phyloP scores from a whole-genome alignment of 768 basidiomycete genomes.

The Termitomyces sp. region DNA sequence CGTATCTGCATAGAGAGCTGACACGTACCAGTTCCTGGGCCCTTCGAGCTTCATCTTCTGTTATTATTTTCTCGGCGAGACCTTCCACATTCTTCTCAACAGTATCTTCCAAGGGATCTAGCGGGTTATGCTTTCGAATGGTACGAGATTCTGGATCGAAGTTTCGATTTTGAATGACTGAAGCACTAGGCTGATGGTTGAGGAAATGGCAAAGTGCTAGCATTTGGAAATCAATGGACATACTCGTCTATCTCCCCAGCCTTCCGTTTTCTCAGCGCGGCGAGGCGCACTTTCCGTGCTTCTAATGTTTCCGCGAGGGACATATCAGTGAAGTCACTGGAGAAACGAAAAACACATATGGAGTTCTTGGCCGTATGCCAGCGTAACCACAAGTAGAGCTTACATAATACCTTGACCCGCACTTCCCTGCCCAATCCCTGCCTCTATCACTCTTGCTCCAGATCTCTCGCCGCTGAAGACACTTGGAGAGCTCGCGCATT shows the following conservation, averaged over 20 bases:
- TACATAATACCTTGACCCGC: neutral
- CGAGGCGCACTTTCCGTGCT: constrained; percentile 73
- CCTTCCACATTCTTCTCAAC: constrained; percentile 85
- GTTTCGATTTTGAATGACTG: constrained; percentile 69
- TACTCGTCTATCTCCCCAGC: constrained; percentile 52
- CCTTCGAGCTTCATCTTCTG: constrained; percentile 81
- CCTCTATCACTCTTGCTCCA: too few species aligned
- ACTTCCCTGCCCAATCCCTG: too few species aligned
- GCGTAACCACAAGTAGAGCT: neutral
- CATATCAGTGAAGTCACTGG: constrained; percentile 22
- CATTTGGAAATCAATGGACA: constrained; percentile 6
- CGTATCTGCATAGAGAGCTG: neutral
- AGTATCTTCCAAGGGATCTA: constrained; percentile 72
- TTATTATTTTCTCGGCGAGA: constrained; percentile 78
- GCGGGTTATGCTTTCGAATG: constrained; percentile 57
- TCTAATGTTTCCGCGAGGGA: constrained; percentile 77
- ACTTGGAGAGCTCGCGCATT: too few species aligned
- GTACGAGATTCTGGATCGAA: constrained; percentile 89
- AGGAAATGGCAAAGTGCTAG: neutral
- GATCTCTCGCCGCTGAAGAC: too few species aligned
- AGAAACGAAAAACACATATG: neutral
- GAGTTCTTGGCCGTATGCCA: neutral
- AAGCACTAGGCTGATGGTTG: constrained; percentile 28
- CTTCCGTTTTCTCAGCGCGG: constrained; percentile 74
- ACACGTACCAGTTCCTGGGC: constrained; percentile 80